These are phyloP conservation scores for Martiniozyma asiatica DNA, from an alignment of 1,139 yeast genomes.

Conservation along the genomic window DNA sequence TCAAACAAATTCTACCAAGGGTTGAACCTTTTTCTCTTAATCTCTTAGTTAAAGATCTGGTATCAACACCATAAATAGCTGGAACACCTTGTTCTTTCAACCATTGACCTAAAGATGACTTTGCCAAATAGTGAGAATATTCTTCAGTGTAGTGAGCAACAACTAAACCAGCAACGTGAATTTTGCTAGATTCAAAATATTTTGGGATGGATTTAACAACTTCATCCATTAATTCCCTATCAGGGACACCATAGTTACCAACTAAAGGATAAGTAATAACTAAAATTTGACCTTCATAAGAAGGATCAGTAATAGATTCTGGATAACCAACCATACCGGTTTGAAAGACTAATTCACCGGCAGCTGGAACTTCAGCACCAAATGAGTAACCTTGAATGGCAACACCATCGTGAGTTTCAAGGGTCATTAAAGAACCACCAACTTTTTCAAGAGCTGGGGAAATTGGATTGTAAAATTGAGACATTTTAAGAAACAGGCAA, in stretches of 20 bases:
- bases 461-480: slow-evolving; percentile 13
- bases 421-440: slow-evolving; percentile 47
- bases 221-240: slow-evolving; percentile 66
- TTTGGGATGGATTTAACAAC: slow-evolving; percentile 68
- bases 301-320: slow-evolving; percentile 96
- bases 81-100: slow-evolving; percentile 84
- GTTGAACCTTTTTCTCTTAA: slow-evolving; percentile 90
- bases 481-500: slow-evolving; percentile 3
- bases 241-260: slow-evolving; percentile 99
- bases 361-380: slow-evolving; percentile 81
- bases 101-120: slow-evolving; percentile 89
- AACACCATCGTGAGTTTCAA: slow-evolving; percentile 86
- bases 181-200: slow-evolving; percentile 82
- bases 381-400: slow-evolving; percentile 93
- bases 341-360: slow-evolving; percentile 98
- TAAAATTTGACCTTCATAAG: slow-evolving; percentile 94
- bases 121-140: slow-evolving; percentile 87
- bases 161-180: slow-evolving; percentile 94
- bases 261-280: slow-evolving; percentile 94
- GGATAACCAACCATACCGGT: slow-evolving; percentile 99
- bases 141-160: slow-evolving; percentile 97
- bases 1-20: slow-evolving; percentile 66
- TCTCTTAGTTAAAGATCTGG: slow-evolving; percentile 87
- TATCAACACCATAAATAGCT: slow-evolving; percentile 95
- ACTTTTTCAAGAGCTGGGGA: slow-evolving; percentile 13